Conservation (phyloP, 2,329 filamentous ascomycete genomes). For the Trichoderma arundinaceum region DNA sequence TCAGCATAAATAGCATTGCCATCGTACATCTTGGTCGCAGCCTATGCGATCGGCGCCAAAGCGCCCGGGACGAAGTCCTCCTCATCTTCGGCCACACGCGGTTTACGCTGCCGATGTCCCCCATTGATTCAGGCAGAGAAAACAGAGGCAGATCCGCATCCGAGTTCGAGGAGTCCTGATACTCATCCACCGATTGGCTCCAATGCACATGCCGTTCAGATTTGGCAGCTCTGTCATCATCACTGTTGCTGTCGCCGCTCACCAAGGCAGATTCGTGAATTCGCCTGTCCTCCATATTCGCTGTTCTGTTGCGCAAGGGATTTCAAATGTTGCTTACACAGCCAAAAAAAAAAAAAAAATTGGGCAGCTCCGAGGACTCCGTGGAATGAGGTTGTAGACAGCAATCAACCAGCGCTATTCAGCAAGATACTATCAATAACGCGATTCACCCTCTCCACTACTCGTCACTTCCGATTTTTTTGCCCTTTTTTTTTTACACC, state of each 20-base stretch:
- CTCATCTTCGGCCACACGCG: conserved; percentile 24
- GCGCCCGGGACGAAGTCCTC: conserved; percentile 17
- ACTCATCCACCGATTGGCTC: conserved; percentile 21
- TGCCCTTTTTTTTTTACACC: not conserved
- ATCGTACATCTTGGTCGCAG: conserved; percentile 37
- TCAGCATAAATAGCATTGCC: conserved; percentile 46
- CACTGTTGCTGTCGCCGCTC: not conserved
- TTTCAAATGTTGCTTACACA: conserved; percentile 2
- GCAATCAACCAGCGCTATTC: not conserved
- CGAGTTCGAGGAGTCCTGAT: not conserved
- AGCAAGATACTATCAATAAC: no score
- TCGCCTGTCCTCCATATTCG: not conserved
- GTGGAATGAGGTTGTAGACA: not conserved
- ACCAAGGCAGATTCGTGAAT: conserved; percentile 4
- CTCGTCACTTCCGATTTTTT: not conserved
- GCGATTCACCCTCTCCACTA: not conserved
- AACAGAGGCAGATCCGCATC: conserved; percentile 28
- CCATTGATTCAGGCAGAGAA: conserved; percentile 15
- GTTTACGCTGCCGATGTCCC: not conserved
- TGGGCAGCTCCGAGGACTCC: not conserved
- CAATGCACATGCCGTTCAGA: conserved; percentile 26
- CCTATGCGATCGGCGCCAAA: conserved; percentile 15
- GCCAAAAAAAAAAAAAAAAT: not conserved
- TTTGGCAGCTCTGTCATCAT: not conserved
- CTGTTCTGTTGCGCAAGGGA: not conserved